Evolutionary conservation across 176 grass and related monocot genomes (phyloP).

Genomic region (Puya raimondii): DNA sequence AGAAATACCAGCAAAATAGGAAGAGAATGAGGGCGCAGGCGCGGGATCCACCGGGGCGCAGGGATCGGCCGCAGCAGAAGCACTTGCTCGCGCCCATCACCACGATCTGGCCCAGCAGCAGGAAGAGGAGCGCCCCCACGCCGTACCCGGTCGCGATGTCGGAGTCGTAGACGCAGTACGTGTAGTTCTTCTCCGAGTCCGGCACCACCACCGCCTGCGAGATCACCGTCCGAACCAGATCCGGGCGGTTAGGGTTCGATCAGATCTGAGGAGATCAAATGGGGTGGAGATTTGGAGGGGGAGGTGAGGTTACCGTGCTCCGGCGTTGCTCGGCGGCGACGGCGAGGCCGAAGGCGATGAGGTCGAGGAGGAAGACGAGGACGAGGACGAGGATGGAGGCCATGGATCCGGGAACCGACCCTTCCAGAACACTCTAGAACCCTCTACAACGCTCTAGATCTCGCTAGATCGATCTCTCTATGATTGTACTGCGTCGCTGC

Average conservation of each 20-base stretch:
- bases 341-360: slow-evolving; percentile 78
- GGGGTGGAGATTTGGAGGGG: neutral
- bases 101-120: slow-evolving; percentile 47
- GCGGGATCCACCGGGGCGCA: slow-evolving; percentile 69
- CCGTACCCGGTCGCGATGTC: slow-evolving; percentile 81
- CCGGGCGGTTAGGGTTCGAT: neutral
- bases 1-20: slow-evolving; percentile 55
- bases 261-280: neutral
- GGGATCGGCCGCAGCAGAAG: slow-evolving; percentile 79
- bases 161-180: slow-evolving; percentile 72
- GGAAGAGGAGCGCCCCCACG: slow-evolving; percentile 65
- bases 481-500: neutral
- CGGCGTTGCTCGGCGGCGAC: slow-evolving; percentile 92
- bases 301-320: slow-evolving; percentile 36
- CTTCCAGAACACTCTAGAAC: neutral
- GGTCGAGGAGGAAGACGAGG: slow-evolving; percentile 53
- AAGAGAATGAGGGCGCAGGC: slow-evolving; percentile 72
- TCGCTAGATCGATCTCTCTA: neutral
- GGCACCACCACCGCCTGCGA: slow-evolving; percentile 46
- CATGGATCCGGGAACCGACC: slow-evolving; percentile 16
- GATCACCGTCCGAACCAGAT: neutral
- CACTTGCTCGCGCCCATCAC: slow-evolving; percentile 57
- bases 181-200: slow-evolving; percentile 61
- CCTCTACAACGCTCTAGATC: neutral
- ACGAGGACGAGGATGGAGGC: slow-evolving; percentile 58